Base-by-base conservation (phyloP, 495 filamentous ascomycete species). In the Schizothecium vesticola region DNA sequence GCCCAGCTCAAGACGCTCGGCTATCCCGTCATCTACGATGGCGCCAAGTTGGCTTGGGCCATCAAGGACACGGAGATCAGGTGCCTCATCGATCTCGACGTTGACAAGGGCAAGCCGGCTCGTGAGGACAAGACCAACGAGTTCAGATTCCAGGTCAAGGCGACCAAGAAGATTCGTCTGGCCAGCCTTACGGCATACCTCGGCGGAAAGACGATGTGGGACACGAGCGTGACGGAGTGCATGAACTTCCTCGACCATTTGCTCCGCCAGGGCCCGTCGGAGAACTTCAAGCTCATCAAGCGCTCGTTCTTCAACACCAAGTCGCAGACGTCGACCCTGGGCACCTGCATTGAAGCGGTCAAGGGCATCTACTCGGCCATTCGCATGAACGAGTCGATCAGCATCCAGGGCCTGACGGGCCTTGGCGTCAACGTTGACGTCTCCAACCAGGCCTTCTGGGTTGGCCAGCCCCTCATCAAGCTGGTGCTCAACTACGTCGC, bases 221-320 rank as follows among this genome's bases (percentile, higher is more conserved):
- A 92, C 68, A 85, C 85, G 29, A 70, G 79, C 12, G 85, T 93
- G 28, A 80, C 96, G 19, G 91, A 96, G 73, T 88, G 91, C 57
- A 86, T 97, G 70, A 97, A 90, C 75, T 96, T 97, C 77, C 80
- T 98, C 3, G 94, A 99, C 69, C 95, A 99, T 74, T 80, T 92
- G 22, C 78, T 99, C 51, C 92, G 94, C 13, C 89, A 96, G 78
- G 79, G 74, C 2, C 92, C 95, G 0, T 87, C 87, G 0, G 80
- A 85, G 68, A 77, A 81, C 8, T 88, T 88, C 72, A 83, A 86
- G 1, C 79, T 85, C 1, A 87, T 96, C 73, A 93, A 90, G 76
- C 90, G 92, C 24, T 90, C 86, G 1, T 96, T 95, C 80, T 96
- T 93, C 75, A 89, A 89, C 57, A 67, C 70, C 3, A 51, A 59